Evolutionary conservation across 176 grass and related monocot genomes (phyloP), one percentile per base, ranked within the genome.

Genomic region (Saccharum officinarum): DNA sequence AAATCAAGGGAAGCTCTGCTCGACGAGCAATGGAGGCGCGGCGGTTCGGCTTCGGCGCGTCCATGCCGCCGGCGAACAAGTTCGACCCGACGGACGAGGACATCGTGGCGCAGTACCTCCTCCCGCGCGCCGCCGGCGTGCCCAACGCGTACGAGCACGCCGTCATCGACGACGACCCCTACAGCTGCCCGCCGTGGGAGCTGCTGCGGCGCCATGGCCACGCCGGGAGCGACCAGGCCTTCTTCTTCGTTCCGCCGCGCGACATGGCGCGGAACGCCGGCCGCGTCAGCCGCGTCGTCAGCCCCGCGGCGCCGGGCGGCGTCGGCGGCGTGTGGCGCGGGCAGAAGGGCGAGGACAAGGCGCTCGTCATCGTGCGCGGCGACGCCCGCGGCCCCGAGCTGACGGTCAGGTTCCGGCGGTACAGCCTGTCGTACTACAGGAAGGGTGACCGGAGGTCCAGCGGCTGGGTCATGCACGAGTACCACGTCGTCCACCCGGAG

Each of bases 71-170:
- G 20, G 15, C 23, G 36, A 8, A 31, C 70, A 87, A 81, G 61
- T 87, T 81, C 79, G 37, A 87, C 5, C 78, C 78, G 0, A 87
- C 85, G 0, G 71, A 87, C 78, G 70, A 20, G 4, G 79, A 87
- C 13, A 14, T 87, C 14, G 61, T 87, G 12, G 61, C 79, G 1
- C 16, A 18, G 36, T 87, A 87, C 61, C 78, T 87, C 36, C 78
- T 87, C 37, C 85, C 85, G 18, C 61, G 85, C 13, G 85, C 78
- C 5, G 3, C 18, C 36, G 47, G 59, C 37, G 0, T 61, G 12
- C 37, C 3, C 0, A 12, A 20, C 86, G 36, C 26, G 8, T 1
- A 69, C 71, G 37, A 0, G 8, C 71, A 76, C 62, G 86, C 62
- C 49, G 2, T 87, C 79, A 31, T 76, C 47, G 47, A 77, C 3